Evolutionary conservation across 2,329 filamentous ascomycete species (phyloP), one percentile per base, ranked within the genome.

Genomic region (Phialocephala sp.): DNA sequence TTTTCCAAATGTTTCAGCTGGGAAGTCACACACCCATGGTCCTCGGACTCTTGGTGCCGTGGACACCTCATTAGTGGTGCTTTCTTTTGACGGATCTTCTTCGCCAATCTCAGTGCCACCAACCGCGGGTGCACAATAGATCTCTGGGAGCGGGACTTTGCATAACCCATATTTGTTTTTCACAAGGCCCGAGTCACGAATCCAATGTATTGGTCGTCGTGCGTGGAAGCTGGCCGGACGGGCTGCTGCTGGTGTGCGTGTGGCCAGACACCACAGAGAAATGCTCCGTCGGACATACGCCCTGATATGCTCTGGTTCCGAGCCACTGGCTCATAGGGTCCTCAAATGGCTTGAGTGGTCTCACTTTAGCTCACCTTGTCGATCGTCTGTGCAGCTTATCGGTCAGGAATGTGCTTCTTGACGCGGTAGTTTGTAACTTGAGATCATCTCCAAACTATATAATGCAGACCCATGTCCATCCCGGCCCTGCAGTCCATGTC

Each of bases 61-160:
- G 56, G 36, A 15, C 45, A 12, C 37, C 39, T 60, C 14, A 52
- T 65, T 20, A 37, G 59, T 27, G 32, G 59, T 60, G 8, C 39
- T 47, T 58, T 8, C 39, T 59, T 45, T 62, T 65, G 66, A 59
- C 39, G 60, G 67, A 70, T 70, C 68, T 67, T 57, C 50, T 57
- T 73, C 71, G 70, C 61, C 59, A 72, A 72, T 73, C 71, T 72
- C 43, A 45, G 68, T 69, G 62, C 35, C 3, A 69, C 64, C 24
- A 41, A 8, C 41, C 57, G 6, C 50, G 36, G 61, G 54, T 22
- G 56, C 60, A 71, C 70, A 66, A 64, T 61, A 68, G 68, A 69
- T 72, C 69, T 72, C 66, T 68, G 68, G 67, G 65, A 5, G 18
- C 36, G 55, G 55, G 11, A 57, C 32, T 6, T n/a, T 67, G 67